A percentile compares a stretch with the other conserved stretches of the same genome.
Conservation (phyloP, 805 yeast genomes). For the Pichia paraexigua region DNA sequence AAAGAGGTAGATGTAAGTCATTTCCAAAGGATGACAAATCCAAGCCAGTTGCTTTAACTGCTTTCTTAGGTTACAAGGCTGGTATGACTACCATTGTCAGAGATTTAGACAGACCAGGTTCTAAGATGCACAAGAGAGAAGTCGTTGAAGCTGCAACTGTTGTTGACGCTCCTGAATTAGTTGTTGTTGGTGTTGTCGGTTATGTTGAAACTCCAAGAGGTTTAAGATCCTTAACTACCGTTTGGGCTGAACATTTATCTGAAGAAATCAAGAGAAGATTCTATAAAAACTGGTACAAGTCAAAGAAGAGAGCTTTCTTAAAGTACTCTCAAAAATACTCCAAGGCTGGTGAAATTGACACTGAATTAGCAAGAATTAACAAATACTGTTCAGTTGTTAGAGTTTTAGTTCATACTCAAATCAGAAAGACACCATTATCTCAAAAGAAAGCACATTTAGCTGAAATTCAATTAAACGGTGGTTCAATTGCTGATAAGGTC, state of each 20-base stretch:
- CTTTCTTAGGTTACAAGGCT: slow-evolving; percentile 99
- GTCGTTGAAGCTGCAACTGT: slow-evolving; percentile 99
- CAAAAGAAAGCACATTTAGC: slow-evolving; percentile 99
- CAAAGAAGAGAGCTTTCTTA: slow-evolving; percentile 99
- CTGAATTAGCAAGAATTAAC: slow-evolving; percentile 96
- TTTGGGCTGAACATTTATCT: slow-evolving; percentile 99
- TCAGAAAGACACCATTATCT: slow-evolving; percentile 97
- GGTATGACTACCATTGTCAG: slow-evolving; percentile 99
- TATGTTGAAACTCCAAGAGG: slow-evolving; percentile 99
- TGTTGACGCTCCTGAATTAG: slow-evolving; percentile 98
- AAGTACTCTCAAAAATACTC: slow-evolving; percentile 99
- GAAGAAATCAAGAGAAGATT: slow-evolving; percentile 99
- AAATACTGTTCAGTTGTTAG: slow-evolving; percentile 98
- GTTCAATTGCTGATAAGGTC: slow-evolving; percentile 95
- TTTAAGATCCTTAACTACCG: slow-evolving; percentile 98
- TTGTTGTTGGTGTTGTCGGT: slow-evolving; percentile 99
- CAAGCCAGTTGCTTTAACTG: slow-evolving; percentile 97
- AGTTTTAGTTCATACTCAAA: slow-evolving; percentile 98
- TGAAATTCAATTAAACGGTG: slow-evolving; percentile 99
- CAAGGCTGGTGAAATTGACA: slow-evolving; percentile 79
- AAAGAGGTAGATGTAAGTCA: slow-evolving; percentile 98
- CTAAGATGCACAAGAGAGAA: slow-evolving; percentile 99
- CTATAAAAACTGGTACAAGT: slow-evolving; percentile 99
- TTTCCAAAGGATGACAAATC: slow-evolving; percentile 98
- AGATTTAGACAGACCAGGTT: slow-evolving; percentile 99